A percentile compares a stretch with the other conserved stretches of the same genome.
Evolutionary conservation across 2,329 filamentous ascomycete genomes (phyloP).

Genomic region (Sporothrix schenckii): DNA sequence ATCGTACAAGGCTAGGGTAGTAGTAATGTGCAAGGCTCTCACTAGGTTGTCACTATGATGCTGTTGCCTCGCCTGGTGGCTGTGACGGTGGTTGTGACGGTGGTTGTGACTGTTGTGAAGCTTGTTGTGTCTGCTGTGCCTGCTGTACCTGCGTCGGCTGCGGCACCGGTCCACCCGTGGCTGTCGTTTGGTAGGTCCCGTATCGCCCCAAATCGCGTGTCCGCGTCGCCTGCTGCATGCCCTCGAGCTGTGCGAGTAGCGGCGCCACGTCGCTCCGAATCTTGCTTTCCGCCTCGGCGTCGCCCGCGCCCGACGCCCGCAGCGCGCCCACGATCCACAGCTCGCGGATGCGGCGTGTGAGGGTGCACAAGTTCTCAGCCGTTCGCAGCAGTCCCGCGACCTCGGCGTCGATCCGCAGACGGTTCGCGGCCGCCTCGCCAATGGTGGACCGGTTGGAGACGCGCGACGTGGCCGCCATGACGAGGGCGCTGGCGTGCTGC

Average conservation of each 20-base stretch:
- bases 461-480: constrained; percentile 45
- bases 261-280: constrained; percentile 45
- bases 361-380: constrained; percentile 50
- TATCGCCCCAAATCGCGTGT: constrained; percentile 36
- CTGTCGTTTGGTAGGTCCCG: constrained; percentile 38
- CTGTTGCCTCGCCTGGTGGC: background rate
- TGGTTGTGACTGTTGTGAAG: background rate
- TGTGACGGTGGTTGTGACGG: background rate
- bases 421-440: constrained; percentile 47
- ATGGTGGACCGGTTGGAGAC: constrained; percentile 43
- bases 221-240: constrained; percentile 39
- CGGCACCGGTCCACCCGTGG: constrained; percentile 24
- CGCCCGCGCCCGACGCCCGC: constrained; percentile 49
- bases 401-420: constrained; percentile 48
- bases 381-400: constrained; percentile 46
- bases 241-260: constrained; percentile 44
- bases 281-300: constrained; percentile 44
- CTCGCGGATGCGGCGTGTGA: constrained; percentile 54
- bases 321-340: constrained; percentile 56
- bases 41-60: background rate
- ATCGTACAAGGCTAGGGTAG: background rate
- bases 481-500: constrained; percentile 49
- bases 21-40: background rate
- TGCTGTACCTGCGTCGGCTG: background rate
- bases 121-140: background rate